Base-by-base conservation (phyloP, 2,329 filamentous ascomycete genomes). In the Pestalotiopsis fici region DNA sequence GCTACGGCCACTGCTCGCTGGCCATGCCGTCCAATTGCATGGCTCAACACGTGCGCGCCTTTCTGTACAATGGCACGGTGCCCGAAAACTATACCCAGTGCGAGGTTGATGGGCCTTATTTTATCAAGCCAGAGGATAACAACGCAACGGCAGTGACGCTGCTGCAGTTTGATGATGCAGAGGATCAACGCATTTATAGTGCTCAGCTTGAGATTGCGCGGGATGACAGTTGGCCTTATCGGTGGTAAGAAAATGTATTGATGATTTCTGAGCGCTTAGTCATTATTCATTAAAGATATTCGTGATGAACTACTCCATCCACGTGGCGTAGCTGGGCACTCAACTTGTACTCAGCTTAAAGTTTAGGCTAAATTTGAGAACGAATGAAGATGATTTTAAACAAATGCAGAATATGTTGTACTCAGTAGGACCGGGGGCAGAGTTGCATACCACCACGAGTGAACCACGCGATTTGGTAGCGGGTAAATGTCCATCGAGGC, bases 1-100 rank as follows among this genome's bases (percentile, higher is more conserved):
- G 78, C 0, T 84, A 83, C 15, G 82, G 82, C 0, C 81, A 84
- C 65, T 82, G 80, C 64, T 80, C 80, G 0, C 62, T 80, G 3
- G 77, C 81, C 0, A 72, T 78, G 27, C 74, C 79, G 0, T 84
- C 82, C 0, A 65, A 70, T 3, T 83, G 82, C 54, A 54, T 78
- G 1, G 77, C 75, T 0, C 74, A 73, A 21, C 75, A 80, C 18
- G 75, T 83, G 1, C 73, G 80, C 0, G 74, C 69, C 0, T 84
- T 78, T 47, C 69, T 84, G 5, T 70, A 73, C 23, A 74, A 81
- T 11, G 82, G 82, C 1, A 79, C 72, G 3, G 39, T 83, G 56
- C 82, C 81, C 0, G 73, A 73, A 0, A 66, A 74, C 0, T 72
- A 81, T 64, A 76, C 76, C 3, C 73, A 75, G 55, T 83, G 82